These are phyloP conservation scores for Biancaea sappan DNA, from an alignment of 306 rosid species.

Conservation along the genomic window DNA sequence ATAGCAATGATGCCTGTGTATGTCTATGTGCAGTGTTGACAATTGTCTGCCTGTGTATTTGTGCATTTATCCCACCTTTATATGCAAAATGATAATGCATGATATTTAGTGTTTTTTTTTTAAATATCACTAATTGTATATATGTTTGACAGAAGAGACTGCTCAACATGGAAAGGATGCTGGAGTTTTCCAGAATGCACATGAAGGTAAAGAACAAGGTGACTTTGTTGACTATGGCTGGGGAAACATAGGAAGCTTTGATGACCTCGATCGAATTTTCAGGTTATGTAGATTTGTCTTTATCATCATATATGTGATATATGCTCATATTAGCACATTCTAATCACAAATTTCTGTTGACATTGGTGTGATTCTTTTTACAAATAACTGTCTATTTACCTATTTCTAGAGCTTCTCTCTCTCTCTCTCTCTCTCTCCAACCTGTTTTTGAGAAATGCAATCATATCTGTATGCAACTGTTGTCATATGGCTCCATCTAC, in stretches of 20 bases:
- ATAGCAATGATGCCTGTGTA: conserved; percentile 17
- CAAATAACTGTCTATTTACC: not conserved
- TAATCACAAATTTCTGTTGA: not conserved
- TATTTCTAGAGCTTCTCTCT: not conserved
- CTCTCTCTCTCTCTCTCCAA: not conserved
- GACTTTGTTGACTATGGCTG: conserved; percentile 89
- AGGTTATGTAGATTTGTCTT: conserved; percentile 59
- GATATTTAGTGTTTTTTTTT: conserved; percentile 26
- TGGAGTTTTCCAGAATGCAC: conserved; percentile 50
- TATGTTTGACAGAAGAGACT: conserved; percentile 56
- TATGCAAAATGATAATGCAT: conserved; percentile 32
- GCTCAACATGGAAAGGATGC: conserved; percentile 56
- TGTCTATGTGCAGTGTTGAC: not conserved
- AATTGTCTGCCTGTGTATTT: conserved; percentile 28
- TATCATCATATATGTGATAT: conserved; percentile 4
- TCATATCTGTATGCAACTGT: not conserved
- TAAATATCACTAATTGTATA: conserved; percentile 32
- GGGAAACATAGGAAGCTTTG: conserved; percentile 93
- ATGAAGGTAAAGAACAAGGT: conserved; percentile 77
- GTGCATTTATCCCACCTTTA: conserved; percentile 17
- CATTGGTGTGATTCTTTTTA: not conserved
- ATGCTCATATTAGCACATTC: conserved; percentile 13
- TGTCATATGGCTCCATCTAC: conserved; percentile 22
- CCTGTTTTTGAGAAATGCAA: conserved; percentile 16
- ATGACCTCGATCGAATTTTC: conserved; percentile 86